Conservation (phyloP, 257 asterid species). For the Fraxinus cuspidata region DNA sequence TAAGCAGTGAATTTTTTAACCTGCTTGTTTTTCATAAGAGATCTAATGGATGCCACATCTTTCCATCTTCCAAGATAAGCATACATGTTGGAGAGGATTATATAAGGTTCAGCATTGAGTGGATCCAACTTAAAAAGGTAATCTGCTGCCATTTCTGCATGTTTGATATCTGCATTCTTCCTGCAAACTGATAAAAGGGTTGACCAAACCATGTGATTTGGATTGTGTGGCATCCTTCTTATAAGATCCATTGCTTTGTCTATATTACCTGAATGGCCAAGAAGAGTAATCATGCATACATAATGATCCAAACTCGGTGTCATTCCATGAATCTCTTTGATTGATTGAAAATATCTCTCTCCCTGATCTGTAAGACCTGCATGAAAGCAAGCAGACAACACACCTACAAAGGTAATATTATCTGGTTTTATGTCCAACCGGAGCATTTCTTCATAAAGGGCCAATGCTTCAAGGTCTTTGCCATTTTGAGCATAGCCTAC, state of each 20-base stretch:
- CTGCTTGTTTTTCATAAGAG: constrained; percentile 1
- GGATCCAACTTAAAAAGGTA: neutral
- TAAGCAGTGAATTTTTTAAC: constrained; percentile 2
- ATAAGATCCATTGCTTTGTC: neutral
- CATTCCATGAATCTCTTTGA: neutral
- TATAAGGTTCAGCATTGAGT: neutral
- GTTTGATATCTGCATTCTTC: neutral
- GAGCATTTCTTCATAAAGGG: constrained; percentile 13
- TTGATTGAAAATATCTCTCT: neutral
- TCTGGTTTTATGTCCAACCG: neutral
- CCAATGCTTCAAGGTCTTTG: neutral
- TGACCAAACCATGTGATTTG: neutral
- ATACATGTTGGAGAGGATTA: constrained; percentile 3
- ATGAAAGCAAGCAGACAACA: constrained; percentile 6
- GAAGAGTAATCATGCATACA: constrained; percentile 3
- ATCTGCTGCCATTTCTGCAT: constrained; percentile 2
- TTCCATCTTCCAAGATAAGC: neutral
- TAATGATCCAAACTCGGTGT: constrained; percentile 8
- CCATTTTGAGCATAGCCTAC: constrained; percentile 10
- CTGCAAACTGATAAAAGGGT: constrained; percentile 1
- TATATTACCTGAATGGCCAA: constrained; percentile 12
- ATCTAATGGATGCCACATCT: neutral
- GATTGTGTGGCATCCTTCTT: constrained; percentile 2
- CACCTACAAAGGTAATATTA: constrained; percentile 3
- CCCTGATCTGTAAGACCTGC: constrained; percentile 8